Percentiles rank a stretch among this genome's conserved stretches.
phyloP scores from a whole-genome alignment of 2,329 filamentous ascomycete genomes.

The Geosmithia morbida region DNA sequence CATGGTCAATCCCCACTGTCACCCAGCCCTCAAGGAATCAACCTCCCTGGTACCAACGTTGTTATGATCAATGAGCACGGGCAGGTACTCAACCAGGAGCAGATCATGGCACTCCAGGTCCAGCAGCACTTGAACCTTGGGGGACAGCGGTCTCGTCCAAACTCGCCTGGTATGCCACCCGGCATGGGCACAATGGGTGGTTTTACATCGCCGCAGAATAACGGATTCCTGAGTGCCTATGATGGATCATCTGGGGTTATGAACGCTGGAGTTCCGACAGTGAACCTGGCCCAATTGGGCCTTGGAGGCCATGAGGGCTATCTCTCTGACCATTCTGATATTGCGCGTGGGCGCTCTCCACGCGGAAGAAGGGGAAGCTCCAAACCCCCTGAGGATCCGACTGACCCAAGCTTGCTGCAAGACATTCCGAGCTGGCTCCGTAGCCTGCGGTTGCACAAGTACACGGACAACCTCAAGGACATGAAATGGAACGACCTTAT shows the following conservation, averaged over 20 bases:
- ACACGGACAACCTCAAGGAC: constrained; percentile 95
- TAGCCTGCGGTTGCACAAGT: constrained; percentile 91
- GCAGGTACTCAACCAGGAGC: constrained; percentile 73
- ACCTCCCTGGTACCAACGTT: constrained; percentile 58
- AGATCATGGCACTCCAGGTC: constrained; percentile 67
- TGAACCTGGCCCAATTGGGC: constrained; percentile 61
- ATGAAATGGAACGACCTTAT: constrained; percentile 92
- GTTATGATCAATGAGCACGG: constrained; percentile 94
- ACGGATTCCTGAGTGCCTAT: constrained; percentile 85
- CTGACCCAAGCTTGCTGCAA: constrained; percentile 75
- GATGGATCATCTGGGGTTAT: constrained; percentile 59
- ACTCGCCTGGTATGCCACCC: constrained; percentile 72
- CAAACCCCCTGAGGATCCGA: constrained; percentile 95
- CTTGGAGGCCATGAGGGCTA: constrained; percentile 67
- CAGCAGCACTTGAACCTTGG: constrained; percentile 47
- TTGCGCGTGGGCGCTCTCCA: constrained; percentile 79
- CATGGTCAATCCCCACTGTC: constrained; percentile 47
- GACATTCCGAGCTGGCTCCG: constrained; percentile 95
- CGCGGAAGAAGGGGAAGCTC: constrained; percentile 85
- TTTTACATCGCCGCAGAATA: constrained; percentile 83
- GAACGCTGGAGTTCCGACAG: constrained; percentile 53
- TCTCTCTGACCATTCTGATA: constrained; percentile 85
- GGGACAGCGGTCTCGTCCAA: constrained; percentile 70
- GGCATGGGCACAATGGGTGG: constrained; percentile 45
- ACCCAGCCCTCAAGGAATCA: constrained; percentile 46